These are phyloP conservation scores for Fusarium sp. DNA, from an alignment of 2,329 filamentous ascomycete genomes.

Conservation along the genomic window DNA sequence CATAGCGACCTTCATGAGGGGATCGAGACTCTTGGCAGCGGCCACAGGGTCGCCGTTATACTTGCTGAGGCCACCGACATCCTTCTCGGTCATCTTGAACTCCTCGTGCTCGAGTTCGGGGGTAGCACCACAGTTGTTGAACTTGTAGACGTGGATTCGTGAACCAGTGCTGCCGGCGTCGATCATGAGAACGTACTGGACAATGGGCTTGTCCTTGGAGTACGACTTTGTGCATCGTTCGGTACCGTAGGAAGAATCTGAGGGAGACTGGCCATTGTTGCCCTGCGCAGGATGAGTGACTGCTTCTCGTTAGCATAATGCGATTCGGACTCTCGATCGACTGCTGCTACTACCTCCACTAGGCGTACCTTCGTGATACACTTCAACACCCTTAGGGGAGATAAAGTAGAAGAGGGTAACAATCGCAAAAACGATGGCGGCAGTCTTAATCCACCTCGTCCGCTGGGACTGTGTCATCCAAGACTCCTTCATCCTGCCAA, in stretches of 20 bases:
- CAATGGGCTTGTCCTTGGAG: constrained; percentile 89
- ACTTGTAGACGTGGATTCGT: constrained; percentile 97
- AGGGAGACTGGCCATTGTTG: constrained; percentile 63
- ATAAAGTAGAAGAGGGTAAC: constrained; percentile 73
- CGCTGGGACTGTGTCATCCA: constrained; percentile 74
- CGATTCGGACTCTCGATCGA: not conserved
- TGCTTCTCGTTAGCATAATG: constrained; percentile 26
- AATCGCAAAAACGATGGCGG: constrained; percentile 69
- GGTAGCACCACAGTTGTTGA: constrained; percentile 98
- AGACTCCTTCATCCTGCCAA: constrained; percentile 67
- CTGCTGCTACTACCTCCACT: constrained; percentile 26
- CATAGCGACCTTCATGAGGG: constrained; percentile 87
- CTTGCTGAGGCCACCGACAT: constrained; percentile 84
- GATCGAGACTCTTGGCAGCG: constrained; percentile 89
- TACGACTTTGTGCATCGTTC: constrained; percentile 84
- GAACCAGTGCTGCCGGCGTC: constrained; percentile 98
- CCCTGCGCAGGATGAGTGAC: constrained; percentile 41
- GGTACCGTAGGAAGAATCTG: constrained; percentile 73
- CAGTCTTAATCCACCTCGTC: constrained; percentile 74
- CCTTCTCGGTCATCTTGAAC: constrained; percentile 94
- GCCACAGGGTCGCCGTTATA: constrained; percentile 88
- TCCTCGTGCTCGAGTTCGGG: constrained; percentile 93
- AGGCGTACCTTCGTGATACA: constrained; percentile 60
- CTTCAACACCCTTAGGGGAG: constrained; percentile 67
- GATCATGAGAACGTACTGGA: constrained; percentile 99